Base-by-base conservation (phyloP, 1,284 basidiomycete species). In the Pseudozyma thailandica region DNA sequence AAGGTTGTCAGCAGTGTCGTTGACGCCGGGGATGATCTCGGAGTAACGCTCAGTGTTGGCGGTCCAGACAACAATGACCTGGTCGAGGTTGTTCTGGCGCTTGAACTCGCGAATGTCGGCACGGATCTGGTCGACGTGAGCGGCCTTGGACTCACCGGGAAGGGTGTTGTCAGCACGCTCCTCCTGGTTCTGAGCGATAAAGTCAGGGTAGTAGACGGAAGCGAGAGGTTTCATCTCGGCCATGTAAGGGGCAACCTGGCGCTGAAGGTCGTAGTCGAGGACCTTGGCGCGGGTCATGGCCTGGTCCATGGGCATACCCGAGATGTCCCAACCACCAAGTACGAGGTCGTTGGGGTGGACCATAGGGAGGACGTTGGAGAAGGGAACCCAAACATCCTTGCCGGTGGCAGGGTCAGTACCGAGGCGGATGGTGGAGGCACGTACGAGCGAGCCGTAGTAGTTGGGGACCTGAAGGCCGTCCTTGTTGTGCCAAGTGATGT, bases 31-130 rank as follows among this genome's bases (percentile, higher is more conserved):
- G 81, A 98, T 89, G 84, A 98, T 90, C 75, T 94, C 92, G 80
- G 92, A 91, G 89, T 95, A 98, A 68, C 95, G 91, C 87, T 98
- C 95, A 35, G 95, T 98, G 87, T 98, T 98, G 83, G 95, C 95
- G 28, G 94, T 96, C 94, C 94, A 97, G 86, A 96, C 94, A 59
- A 96, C 90, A 72, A 97, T 86, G 72, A 93, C 88, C 55, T 80
- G 60, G 61, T 96, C 94, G 53, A 98, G 89, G 35, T 86, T 87
- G 84, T 98, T 89, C 75, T 89, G 85, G 50, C 85, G 82, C 87
- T 97, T 98, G 88, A 98, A 98, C 59, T 89, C 88, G 80, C 93
- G 92, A 81, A 98, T 98, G 84, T 98, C 93, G 47, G 87, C 87
- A 65, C 94, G 92, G 80, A 98, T 89, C 74, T 92, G 90, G 75